phyloP scores from a whole-genome alignment of 257 asterid species.

The Anisodus tanguticus region DNA sequence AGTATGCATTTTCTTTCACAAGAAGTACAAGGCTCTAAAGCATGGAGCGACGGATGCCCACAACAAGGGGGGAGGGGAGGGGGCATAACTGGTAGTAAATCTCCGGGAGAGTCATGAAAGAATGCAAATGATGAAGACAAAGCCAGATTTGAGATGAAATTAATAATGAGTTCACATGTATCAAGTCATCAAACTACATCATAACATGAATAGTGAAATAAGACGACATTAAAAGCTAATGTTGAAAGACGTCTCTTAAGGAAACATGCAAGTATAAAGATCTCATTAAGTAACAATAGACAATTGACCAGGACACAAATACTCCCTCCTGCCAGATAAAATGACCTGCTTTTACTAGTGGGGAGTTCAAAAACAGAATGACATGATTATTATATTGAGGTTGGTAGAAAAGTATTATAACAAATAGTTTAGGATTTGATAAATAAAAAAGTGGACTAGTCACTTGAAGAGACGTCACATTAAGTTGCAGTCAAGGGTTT shows the following conservation, averaged over 20 bases:
- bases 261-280: not conserved
- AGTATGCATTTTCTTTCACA: not conserved
- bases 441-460: not conserved
- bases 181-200: not conserved
- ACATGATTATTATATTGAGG: not conserved
- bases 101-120: not conserved
- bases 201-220: slow-evolving; percentile 11
- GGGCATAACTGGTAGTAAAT: not conserved
- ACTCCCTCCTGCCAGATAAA: not conserved
- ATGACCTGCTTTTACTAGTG: slow-evolving; percentile 13
- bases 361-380: slow-evolving; percentile 5
- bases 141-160: not conserved
- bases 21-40: slow-evolving; percentile 14
- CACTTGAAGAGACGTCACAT: not conserved
- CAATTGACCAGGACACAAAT: not conserved
- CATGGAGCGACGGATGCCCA: not conserved
- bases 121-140: not conserved
- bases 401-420: not conserved
- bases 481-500: not conserved
- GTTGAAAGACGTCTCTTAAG: not conserved
- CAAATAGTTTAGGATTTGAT: not conserved
- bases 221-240: not conserved
- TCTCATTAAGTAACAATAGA: not conserved
- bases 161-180: slow-evolving; percentile 4
- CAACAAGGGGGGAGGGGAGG: not conserved